phyloP scores from a whole-genome alignment of 2,329 filamentous ascomycete species.

The Fusarium sp. region DNA sequence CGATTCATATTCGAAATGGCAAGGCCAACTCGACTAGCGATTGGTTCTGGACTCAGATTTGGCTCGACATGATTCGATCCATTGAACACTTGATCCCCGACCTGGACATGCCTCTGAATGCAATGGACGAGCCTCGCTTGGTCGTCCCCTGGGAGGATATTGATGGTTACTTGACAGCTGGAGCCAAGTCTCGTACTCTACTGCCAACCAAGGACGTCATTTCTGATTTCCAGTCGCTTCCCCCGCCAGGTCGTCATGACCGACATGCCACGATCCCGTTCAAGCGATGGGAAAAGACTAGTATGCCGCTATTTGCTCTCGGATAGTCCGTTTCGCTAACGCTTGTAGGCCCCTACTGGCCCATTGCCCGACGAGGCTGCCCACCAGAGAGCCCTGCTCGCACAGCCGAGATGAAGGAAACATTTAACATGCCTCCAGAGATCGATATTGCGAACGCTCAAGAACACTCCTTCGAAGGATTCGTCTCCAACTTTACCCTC shows the following conservation, averaged over 20 bases:
- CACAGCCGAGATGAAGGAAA: slow-evolving; percentile 55
- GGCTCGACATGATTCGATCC: slow-evolving; percentile 65
- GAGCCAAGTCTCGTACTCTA: slow-evolving; percentile 61
- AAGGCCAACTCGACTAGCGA: slow-evolving; percentile 64
- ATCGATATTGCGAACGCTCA: slow-evolving; percentile 60
- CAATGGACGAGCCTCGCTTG: slow-evolving; percentile 75
- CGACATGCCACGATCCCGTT: slow-evolving; percentile 50
- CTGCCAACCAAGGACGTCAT: slow-evolving; percentile 58
- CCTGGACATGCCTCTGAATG: slow-evolving; percentile 75
- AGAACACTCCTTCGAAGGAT: slow-evolving; percentile 67
- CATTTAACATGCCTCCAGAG: slow-evolving; percentile 58
- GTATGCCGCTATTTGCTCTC: slow-evolving; percentile 49
- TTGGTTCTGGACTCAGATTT: slow-evolving; percentile 70
- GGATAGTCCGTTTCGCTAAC: slow-evolving; percentile 8
- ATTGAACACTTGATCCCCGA: slow-evolving; percentile 71
- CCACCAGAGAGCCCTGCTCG: slow-evolving; percentile 72
- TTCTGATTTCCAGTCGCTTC: slow-evolving; percentile 58
- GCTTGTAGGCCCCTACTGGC: slow-evolving; percentile 65
- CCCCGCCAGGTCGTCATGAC: slow-evolving; percentile 53
- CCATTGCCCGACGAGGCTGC: slow-evolving; percentile 70
- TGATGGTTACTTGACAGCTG: slow-evolving; percentile 64
- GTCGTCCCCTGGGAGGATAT: slow-evolving; percentile 74
- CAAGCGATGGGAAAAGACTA: slow-evolving; percentile 65
- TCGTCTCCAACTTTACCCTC: slow-evolving; percentile 71
- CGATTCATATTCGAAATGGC: slow-evolving; percentile 68